Evolutionary conservation across 495 filamentous ascomycete species (phyloP), one percentile per base, ranked within the genome.

Genomic region (Ramalina peruviana): DNA sequence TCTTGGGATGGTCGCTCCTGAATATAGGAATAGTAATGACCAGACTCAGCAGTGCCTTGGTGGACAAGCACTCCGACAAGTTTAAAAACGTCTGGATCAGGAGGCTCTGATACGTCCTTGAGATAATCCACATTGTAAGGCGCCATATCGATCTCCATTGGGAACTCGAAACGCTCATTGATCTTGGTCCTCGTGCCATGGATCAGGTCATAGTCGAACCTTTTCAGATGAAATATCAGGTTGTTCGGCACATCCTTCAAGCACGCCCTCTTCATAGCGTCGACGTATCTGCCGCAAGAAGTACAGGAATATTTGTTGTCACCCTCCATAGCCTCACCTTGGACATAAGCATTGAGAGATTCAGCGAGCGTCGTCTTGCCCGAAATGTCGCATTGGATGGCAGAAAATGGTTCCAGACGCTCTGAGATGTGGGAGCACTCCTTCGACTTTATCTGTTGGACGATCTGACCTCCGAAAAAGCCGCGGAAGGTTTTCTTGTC

Each of bases 301-400:
- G 88, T 86, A 68, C 92, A 99, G 47, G 88, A 92, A 70, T 99
- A 99, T 64, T 95, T 95, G 66, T 99, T 97, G 54, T 95, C 82
- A 58, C 92, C 92, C 74, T 93, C 88, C 89, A 97, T 92, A 40
- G 92, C 80, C 60, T 99, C 93, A 1, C 92, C 92, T 59, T 90
- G 85, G 12, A 97, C 89, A 62, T 94, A 97, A 6, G 90, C 88
- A 58, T 86, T 79, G 12, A 99, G 67, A 60, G 92, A 96, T 50
- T 97, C 88, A 52, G 85, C 72, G 1, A 99, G 75, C 30, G 67
- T 80, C 6, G 70, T 73, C 63, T 96, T 99, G 40, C 92, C 92
- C 60, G 94, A 92, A 55, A 99, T 94, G 54, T 95, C 93, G 63
- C 90, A 94, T 54, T 95, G 87, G 49, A 99, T 92, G 11, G 92